A percentile compares a stretch with the other conserved stretches of the same genome.
Evolutionary conservation across 2,329 filamentous ascomycete species (phyloP).

Genomic region (Fusarium subglutinans): DNA sequence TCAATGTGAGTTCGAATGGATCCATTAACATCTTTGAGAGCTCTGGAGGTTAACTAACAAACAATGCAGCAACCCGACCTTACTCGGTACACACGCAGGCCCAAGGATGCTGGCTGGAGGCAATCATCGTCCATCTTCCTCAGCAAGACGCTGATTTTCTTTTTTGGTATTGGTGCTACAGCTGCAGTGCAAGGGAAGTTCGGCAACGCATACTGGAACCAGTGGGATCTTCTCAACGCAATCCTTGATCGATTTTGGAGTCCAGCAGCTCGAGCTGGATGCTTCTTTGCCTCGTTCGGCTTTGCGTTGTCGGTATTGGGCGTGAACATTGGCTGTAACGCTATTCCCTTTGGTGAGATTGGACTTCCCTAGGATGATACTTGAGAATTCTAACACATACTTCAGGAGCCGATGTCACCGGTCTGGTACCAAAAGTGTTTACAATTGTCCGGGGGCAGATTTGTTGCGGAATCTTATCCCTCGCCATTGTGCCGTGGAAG

Average conservation of each 20-base stretch:
- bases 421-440: background rate
- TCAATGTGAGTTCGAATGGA: background rate
- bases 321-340: background rate
- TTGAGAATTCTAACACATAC: background rate
- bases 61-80: background rate
- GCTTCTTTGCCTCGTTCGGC: constrained; percentile 35
- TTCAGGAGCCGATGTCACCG: background rate
- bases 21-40: background rate
- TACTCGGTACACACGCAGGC: background rate
- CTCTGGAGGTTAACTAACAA: background rate
- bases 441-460: background rate
- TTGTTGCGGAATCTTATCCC: background rate
- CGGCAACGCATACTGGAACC: constrained; percentile 49
- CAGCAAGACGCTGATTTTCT: background rate
- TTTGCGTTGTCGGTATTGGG: background rate
- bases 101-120: background rate
- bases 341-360: background rate
- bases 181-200: constrained; percentile 45
- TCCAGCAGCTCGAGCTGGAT: constrained; percentile 42
- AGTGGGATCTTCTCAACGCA: constrained; percentile 48
- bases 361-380: background rate
- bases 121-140: background rate
- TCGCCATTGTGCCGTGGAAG: background rate
- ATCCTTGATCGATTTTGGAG: constrained; percentile 50
- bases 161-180: background rate